Evolutionary conservation across 208 protist species (phyloP).

Genomic region (Herpetomonas tarakana): DNA sequence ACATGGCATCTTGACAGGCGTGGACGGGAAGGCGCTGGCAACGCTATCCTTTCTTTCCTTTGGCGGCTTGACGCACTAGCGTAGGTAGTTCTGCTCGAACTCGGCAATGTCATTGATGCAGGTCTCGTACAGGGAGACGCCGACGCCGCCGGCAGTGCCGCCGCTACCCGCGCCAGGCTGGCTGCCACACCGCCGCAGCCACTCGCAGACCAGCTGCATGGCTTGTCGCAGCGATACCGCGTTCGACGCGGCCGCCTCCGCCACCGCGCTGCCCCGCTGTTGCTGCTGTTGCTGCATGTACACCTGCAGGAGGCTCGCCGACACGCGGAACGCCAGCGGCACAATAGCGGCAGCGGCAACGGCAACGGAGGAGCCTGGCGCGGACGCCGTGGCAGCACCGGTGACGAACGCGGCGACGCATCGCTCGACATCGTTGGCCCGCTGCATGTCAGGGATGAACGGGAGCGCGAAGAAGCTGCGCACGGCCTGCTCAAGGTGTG

Average conservation of each 20-base stretch:
- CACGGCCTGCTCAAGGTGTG: constrained; percentile 39
- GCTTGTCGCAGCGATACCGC: constrained; percentile 24
- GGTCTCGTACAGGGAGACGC: constrained; percentile 11
- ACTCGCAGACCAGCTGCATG: constrained; percentile 46
- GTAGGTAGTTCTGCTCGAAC: constrained; percentile 42
- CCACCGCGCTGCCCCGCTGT: not conserved
- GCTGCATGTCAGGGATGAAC: constrained; percentile 45
- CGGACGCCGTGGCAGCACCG: constrained; percentile 14
- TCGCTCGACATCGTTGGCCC: constrained; percentile 33
- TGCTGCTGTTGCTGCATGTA: constrained; percentile 13
- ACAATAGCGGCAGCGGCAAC: constrained; percentile 24
- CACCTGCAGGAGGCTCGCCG: constrained; percentile 18
- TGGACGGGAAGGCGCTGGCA: too few relatives aligned
- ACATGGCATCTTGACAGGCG: too few relatives aligned
- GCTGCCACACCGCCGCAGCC: constrained; percentile 56
- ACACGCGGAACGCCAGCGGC: constrained; percentile 18
- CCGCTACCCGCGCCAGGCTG: constrained; percentile 10
- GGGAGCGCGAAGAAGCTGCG: constrained; percentile 45
- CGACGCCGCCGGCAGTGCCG: too few relatives aligned
- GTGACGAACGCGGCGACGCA: constrained; percentile 22
- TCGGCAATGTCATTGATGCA: constrained; percentile 32
- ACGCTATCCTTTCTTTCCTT: too few relatives aligned
- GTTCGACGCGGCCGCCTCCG: not conserved
- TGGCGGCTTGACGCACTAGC: too few relatives aligned
- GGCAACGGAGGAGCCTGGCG: constrained; percentile 15